phyloP scores from a whole-genome alignment of 169 alveolate species.

The Plasmodium inui region DNA sequence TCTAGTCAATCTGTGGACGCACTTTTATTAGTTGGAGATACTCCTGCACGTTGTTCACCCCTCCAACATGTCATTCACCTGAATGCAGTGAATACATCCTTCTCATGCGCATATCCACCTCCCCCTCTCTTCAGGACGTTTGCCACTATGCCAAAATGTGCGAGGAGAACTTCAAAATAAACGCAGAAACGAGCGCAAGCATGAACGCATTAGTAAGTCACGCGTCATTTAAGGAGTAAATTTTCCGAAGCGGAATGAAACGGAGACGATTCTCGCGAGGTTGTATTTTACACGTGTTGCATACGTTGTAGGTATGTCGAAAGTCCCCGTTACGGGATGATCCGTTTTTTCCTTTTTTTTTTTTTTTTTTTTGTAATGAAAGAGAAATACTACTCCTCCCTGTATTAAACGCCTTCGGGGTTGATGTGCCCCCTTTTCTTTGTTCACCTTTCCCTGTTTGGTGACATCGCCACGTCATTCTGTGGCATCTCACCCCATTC shows the following conservation, averaged over 20 bases:
- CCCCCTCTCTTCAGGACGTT: conserved; percentile 33
- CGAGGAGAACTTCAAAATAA: conserved; percentile 40
- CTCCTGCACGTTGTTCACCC: background rate
- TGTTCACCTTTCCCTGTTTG: background rate
- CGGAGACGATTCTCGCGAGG: background rate
- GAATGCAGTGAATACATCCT: background rate
- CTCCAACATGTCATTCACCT: background rate
- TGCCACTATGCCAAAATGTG: conserved; percentile 60
- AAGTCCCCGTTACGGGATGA: background rate
- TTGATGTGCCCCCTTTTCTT: background rate
- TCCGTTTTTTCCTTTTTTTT: too few relatives aligned
- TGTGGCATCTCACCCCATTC: background rate
- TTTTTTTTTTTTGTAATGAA: background rate
- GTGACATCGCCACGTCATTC: background rate
- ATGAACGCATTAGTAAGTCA: conserved; percentile 33
- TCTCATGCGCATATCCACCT: background rate
- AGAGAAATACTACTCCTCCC: background rate
- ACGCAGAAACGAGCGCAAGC: conserved; percentile 15
- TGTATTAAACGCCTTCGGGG: background rate
- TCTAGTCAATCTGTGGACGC: background rate
- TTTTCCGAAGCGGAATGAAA: background rate
- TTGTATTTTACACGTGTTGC: background rate
- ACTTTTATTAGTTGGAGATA: background rate
- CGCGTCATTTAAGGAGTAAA: background rate
- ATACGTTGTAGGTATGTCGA: background rate